These are phyloP conservation scores for Protomyces pachydermus DNA, from an alignment of 1,139 yeast species.

Conservation along the genomic window DNA sequence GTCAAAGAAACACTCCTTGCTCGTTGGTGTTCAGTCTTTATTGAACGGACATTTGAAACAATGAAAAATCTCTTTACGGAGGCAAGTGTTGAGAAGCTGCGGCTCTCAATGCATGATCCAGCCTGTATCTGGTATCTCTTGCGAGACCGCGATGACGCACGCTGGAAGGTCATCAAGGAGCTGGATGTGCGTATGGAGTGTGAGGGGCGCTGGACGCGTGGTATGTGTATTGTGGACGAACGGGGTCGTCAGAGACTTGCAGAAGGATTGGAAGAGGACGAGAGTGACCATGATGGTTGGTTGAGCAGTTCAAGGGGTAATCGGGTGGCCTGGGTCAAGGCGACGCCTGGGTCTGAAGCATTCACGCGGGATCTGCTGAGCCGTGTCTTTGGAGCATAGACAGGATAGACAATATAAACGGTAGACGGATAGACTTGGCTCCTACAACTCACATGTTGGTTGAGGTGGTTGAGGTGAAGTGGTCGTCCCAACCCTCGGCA, in stretches of 20 bases:
- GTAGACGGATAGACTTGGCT: neutral
- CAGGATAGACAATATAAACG: neutral
- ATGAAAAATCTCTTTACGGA: slow-evolving; percentile 33
- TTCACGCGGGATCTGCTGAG: slow-evolving; percentile 3
- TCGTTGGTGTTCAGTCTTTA: slow-evolving; percentile 41
- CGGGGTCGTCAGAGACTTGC: slow-evolving; percentile 36
- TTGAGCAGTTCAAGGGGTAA: slow-evolving; percentile 36
- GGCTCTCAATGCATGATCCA: slow-evolving; percentile 43
- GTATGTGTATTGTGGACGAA: slow-evolving; percentile 40
- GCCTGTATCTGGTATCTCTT: slow-evolving; percentile 32
- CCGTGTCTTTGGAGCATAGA: slow-evolving; percentile 2
- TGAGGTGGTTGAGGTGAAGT: too few species aligned
- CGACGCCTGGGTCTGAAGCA: slow-evolving; percentile 34
- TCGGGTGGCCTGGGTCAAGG: slow-evolving; percentile 35
- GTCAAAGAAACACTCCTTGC: slow-evolving; percentile 35
- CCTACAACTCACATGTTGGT: too few species aligned
- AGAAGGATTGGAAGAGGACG: slow-evolving; percentile 27
- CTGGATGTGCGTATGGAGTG: slow-evolving; percentile 44
- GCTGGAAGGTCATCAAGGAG: slow-evolving; percentile 36
- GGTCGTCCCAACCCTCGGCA: too few species aligned
- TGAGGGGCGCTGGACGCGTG: slow-evolving; percentile 41
- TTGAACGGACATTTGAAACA: slow-evolving; percentile 38
- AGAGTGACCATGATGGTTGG: slow-evolving; percentile 36
- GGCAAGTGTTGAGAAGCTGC: slow-evolving; percentile 27
- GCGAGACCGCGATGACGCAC: slow-evolving; percentile 34